A percentile compares a stretch with the other conserved stretches of the same genome.
Conservation (phyloP, 2,329 filamentous ascomycete genomes). For the Monosporascus sp. region DNA sequence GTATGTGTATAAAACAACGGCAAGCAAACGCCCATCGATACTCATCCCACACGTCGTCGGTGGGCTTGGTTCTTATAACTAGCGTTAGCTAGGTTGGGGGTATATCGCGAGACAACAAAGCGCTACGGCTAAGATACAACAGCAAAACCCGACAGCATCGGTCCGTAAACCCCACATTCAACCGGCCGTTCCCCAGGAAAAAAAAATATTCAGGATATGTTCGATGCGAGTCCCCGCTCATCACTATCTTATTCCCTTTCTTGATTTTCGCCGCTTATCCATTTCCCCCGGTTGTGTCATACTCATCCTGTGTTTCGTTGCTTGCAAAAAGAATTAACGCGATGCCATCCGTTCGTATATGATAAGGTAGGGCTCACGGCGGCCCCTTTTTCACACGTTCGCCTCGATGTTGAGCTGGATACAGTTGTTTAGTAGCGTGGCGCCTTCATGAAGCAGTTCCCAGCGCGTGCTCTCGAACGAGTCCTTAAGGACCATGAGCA, state of each 20-base stretch:
- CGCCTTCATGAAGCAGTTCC: slow-evolving; percentile 88
- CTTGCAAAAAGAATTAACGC: background rate
- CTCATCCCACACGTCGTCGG: too few relatives aligned
- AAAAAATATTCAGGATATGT: background rate
- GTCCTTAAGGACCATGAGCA: slow-evolving; percentile 76
- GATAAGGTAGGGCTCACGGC: background rate
- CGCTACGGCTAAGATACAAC: background rate
- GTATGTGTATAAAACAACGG: too few relatives aligned
- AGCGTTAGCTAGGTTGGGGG: background rate
- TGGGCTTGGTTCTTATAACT: background rate
- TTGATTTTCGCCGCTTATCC: background rate
- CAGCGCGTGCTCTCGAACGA: slow-evolving; percentile 80
- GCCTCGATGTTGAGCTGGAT: slow-evolving; percentile 50
- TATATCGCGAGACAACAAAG: background rate
- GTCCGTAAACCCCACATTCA: too few relatives aligned
- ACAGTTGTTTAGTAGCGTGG: slow-evolving; percentile 73
- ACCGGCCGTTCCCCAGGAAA: background rate
- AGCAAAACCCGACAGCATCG: too few relatives aligned
- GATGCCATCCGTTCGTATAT: background rate
- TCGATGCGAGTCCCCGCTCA: background rate
- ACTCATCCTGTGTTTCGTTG: background rate
- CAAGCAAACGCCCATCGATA: too few relatives aligned
- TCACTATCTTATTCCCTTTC: background rate
- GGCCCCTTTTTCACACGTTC: slow-evolving; percentile 4
- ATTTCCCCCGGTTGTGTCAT: background rate